Evolutionary conservation across 176 grass and related monocot genomes (phyloP).

Genomic region (Stipa capillata): DNA sequence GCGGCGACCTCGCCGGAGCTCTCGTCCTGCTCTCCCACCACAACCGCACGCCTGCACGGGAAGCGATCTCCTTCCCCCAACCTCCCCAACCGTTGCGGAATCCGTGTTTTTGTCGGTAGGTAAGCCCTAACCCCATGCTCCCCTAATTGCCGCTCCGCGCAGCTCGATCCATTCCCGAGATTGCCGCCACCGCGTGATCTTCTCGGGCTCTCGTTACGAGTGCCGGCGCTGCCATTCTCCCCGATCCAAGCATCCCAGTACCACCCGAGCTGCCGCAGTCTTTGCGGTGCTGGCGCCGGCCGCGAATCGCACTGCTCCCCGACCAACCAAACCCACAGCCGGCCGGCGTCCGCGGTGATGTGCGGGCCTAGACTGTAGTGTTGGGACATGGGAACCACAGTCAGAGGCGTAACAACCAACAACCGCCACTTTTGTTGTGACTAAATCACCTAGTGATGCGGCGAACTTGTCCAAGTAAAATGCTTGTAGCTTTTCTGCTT

Average conservation of each 20-base stretch:
- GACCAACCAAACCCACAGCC: neutral
- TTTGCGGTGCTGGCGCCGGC: neutral
- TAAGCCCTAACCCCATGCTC: slow-evolving; percentile 8
- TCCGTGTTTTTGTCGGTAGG: neutral
- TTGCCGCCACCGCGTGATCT: neutral
- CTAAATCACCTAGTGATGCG: neutral
- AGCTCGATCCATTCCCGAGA: slow-evolving; percentile 5
- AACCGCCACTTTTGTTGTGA: neutral
- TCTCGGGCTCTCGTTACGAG: neutral
- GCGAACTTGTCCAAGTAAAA: neutral
- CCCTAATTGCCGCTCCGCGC: neutral
- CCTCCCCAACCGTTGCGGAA: neutral
- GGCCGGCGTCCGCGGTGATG: neutral
- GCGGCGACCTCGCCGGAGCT: neutral
- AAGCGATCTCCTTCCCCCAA: neutral
- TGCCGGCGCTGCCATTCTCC: neutral
- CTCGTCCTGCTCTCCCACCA: neutral
- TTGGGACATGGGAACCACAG: neutral
- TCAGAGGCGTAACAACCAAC: neutral
- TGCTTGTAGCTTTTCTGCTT: neutral
- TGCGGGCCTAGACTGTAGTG: neutral
- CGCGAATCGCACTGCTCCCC: neutral
- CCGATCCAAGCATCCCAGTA: neutral
- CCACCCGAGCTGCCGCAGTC: neutral
- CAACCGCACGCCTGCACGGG: neutral